Evolutionary conservation across 306 rosid genomes (phyloP).

Genomic region (Lupinus albus): DNA sequence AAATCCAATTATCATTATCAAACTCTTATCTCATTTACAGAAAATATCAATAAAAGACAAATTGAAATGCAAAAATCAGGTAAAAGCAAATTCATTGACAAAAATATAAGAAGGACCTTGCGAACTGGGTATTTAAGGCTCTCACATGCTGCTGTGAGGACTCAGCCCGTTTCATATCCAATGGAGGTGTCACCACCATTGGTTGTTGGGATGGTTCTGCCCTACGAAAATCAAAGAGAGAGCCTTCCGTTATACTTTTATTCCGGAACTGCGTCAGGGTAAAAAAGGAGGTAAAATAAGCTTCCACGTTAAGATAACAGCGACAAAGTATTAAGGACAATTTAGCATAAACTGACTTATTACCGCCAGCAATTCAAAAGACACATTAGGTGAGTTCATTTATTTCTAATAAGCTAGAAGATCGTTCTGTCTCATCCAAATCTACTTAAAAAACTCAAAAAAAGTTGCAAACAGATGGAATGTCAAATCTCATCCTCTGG

Average conservation of each 20-base stretch:
- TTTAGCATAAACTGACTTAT: not conserved
- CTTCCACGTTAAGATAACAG: constrained; percentile 26
- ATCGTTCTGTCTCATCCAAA: constrained; percentile 16
- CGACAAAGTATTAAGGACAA: constrained; percentile 13
- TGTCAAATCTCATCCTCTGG: constrained; percentile 4
- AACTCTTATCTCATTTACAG: not conserved
- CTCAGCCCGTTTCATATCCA: constrained; percentile 76
- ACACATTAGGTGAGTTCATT: not conserved
- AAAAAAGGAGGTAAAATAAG: constrained; percentile 38
- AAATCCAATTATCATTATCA: constrained; percentile 25
- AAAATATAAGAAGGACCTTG: constrained; percentile 67
- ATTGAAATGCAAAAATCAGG: constrained; percentile 23
- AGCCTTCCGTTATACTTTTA: constrained; percentile 83
- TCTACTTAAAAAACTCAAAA: not conserved
- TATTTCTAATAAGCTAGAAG: not conserved
- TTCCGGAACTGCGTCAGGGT: constrained; percentile 70
- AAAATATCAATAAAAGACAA: not conserved
- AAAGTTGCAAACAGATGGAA: constrained; percentile 2
- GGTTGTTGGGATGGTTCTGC: constrained; percentile 74
- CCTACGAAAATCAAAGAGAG: constrained; percentile 69
- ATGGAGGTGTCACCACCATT: constrained; percentile 42
- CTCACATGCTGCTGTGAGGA: constrained; percentile 96
- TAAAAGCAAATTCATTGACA: constrained; percentile 24
- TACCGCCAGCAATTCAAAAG: not conserved
- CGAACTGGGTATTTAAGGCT: constrained; percentile 96